Evolutionary conservation across 2,329 filamentous ascomycete species (phyloP), one percentile per base, ranked within the genome.

Genomic region (Fusarium sp.): DNA sequence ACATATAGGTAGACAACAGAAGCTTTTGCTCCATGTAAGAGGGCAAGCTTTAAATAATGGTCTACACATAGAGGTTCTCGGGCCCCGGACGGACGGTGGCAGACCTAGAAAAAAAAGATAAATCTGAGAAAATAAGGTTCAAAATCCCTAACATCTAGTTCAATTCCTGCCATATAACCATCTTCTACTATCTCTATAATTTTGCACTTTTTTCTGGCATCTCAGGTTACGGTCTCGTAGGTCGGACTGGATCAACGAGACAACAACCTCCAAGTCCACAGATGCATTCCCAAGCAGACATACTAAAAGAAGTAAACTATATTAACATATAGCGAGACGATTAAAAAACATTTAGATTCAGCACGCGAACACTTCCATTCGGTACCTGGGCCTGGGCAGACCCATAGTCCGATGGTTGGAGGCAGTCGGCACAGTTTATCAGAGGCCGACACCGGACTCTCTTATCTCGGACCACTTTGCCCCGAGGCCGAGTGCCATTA

Each of bases 241-340:
- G 6, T 29, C 9, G 5, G 27, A n/a, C n/a, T n/a, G n/a, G 27
- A 29, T 7, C 27, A 29, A 29, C 6, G 27, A 29, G 27, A 29
- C 27, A 29, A 6, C 27, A 7, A 29, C 9, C 11, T 34, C 31
- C 11, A 35, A n/a, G 16, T n/a, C 16, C 37, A 38, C 16, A 38
- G 8, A 38, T 38, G 37, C 10, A 8, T n/a, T n/a, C 37, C 37
- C 4, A 10, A 14, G 31, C 2, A 34, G 4, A 2, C 18, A 4
- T 10, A 38, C 8, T 8, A n/a, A 10, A 38, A 38, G 3, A 38
- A 38, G 16, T 5, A n/a, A 37, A 16, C 35, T 18, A 16, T 18
- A 18, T 6, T 6, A 47, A 8, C 7, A 24, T 0, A 24, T 29
- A 29, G 6, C 2, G 0, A 2, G 9, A 10, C 5, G 5, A 11